Evolutionary conservation across 2,329 filamentous ascomycete genomes (phyloP), one percentile per base, ranked within the genome.

Genomic region (Metarhizium brunneum): DNA sequence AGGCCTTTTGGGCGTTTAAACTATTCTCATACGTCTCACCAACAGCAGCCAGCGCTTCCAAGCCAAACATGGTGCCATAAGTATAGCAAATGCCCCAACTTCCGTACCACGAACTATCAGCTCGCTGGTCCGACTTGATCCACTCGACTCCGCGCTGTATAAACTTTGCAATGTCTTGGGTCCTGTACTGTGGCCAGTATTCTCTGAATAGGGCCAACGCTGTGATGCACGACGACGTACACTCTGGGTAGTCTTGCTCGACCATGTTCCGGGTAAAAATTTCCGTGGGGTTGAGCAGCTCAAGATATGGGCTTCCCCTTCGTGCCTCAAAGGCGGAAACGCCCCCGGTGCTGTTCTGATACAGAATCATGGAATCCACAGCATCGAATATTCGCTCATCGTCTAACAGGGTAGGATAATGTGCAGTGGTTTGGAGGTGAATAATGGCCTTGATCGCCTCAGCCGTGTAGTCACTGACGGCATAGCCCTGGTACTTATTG

Each of bases 71-170:
- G 59, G 84, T 88, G 0, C 91, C 94, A 67, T 99, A 99, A 0
- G 91, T 96, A 70, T 95, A 97, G 74, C 94, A 99, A 65, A 99
- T 94, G 52, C 89, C 92, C 92, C 92, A 99, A 66, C 84, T 90
- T 47, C 94, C 92, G 68, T 97, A 97, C 92, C 92, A 99, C 57
- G 86, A 87, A n/a, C 92, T 94, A 62, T 97, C 90, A 0, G 79
- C 69, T 2, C 81, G 76, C 70, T 97, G 92, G 3, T 85, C 81
- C 2, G 79, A 78, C 32, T 35, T 35, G 32, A 35, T 35, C 32
- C 32, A 35, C 32, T 11, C 7, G 7, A 35, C 32, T 7, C 32
- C 32, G 32, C 32, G 32, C 32, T 5, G 32, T 35, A 35, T 11
- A 11, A 35, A 35, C 7, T 35, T 81, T 75, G 61, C 32, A 7